These are phyloP conservation scores for Sphaerulina vaccinii DNA, from an alignment of 2,329 filamentous ascomycete genomes.

Conservation along the genomic window DNA sequence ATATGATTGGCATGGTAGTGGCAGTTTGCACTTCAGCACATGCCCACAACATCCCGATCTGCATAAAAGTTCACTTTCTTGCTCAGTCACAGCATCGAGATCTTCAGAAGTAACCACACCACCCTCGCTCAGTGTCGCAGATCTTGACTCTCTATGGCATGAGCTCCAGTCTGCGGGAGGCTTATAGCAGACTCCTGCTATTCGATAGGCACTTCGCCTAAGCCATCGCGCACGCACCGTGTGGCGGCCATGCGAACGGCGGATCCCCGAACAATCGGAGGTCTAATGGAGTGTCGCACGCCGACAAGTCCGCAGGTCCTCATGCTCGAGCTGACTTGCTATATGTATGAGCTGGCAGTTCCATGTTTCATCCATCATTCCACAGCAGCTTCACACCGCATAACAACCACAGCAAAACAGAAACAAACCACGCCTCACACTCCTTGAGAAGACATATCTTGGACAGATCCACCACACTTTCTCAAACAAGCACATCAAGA, in stretches of 20 bases:
- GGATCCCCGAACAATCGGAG: neutral
- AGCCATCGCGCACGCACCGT: neutral
- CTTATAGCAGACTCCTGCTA: neutral
- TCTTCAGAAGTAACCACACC: too few species aligned
- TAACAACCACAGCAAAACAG: too few species aligned
- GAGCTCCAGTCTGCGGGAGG: neutral
- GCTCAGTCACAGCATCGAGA: too few species aligned
- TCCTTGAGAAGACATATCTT: too few species aligned
- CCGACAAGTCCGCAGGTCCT: neutral
- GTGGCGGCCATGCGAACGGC: neutral
- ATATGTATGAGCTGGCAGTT: conserved; percentile 8
- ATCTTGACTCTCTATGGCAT: neutral
- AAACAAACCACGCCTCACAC: too few species aligned
- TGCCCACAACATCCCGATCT: too few species aligned
- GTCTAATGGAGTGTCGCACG: neutral
- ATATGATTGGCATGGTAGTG: too few species aligned
- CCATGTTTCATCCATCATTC: conserved; percentile 1
- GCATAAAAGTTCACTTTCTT: too few species aligned
- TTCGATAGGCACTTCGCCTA: neutral
- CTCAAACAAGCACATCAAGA: neutral
- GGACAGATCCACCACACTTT: conserved; percentile 2
- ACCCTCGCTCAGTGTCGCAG: too few species aligned
- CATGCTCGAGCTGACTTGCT: conserved; percentile 5
- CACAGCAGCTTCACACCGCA: conserved; percentile 1
- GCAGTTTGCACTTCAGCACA: too few species aligned